Evolutionary conservation across 2,329 filamentous ascomycete genomes (phyloP).

Genomic region (Cryphonectria japonica): DNA sequence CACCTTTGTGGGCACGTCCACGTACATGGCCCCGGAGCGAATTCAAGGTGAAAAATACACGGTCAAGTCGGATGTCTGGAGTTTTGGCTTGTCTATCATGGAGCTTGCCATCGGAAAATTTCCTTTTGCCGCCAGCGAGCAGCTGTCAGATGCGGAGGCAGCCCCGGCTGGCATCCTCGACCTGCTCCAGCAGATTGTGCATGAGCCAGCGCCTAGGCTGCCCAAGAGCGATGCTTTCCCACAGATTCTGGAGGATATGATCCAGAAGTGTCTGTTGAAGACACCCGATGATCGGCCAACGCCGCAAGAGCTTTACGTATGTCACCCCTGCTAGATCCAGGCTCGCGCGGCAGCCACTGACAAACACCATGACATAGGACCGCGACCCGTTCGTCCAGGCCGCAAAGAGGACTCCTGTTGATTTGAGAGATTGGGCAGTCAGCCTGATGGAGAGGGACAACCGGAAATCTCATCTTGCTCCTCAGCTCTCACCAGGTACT

Average conservation of each 20-base stretch:
- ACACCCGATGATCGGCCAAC: slow-evolving; percentile 87
- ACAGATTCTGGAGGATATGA: slow-evolving; percentile 92
- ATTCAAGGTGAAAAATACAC: slow-evolving; percentile 98
- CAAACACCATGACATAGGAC: slow-evolving; percentile 58
- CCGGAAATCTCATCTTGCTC: slow-evolving; percentile 89
- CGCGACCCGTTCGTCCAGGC: slow-evolving; percentile 94
- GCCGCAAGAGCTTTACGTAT: slow-evolving; percentile 88
- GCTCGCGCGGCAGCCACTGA: slow-evolving; percentile 6
- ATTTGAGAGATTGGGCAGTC: slow-evolving; percentile 91
- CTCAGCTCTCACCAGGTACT: slow-evolving; percentile 76
- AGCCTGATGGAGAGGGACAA: slow-evolving; percentile 94
- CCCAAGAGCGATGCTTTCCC: slow-evolving; percentile 98
- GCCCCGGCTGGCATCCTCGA: slow-evolving; percentile 95
- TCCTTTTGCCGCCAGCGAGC: slow-evolving; percentile 80
- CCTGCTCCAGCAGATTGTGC: slow-evolving; percentile 93
- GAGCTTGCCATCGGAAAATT: slow-evolving; percentile 97
- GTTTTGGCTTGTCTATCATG: slow-evolving; percentile 93
- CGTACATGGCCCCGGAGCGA: slow-evolving; percentile 98
- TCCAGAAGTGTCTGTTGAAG: slow-evolving; percentile 93
- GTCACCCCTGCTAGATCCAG: slow-evolving; percentile 39
- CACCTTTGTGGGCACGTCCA: slow-evolving; percentile 97
- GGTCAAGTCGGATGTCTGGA: slow-evolving; percentile 98
- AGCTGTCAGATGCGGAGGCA: slow-evolving; percentile 72
- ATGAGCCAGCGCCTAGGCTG: slow-evolving; percentile 89
- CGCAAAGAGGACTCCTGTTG: slow-evolving; percentile 93